Evolutionary conservation across 2,329 filamentous ascomycete species (phyloP), one percentile per base, ranked within the genome.

Genomic region (Xylariomycetidae sp.): DNA sequence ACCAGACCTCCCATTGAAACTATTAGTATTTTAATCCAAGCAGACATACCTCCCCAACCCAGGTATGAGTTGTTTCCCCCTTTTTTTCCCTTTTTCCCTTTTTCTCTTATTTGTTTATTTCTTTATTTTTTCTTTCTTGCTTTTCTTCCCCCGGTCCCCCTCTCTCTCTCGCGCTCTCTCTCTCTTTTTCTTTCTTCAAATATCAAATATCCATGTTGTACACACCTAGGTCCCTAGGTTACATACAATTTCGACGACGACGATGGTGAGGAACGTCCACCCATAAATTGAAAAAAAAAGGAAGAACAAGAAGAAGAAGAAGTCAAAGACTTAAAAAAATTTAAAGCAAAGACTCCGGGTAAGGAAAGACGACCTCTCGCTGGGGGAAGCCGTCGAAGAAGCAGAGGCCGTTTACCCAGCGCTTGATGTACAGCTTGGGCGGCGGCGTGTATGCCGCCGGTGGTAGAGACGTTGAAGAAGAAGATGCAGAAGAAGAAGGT

Each of bases 401-500:
- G 34, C 46, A 53, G 31, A 55, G 46, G 8, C 51, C 51, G 31
- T 54, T 54, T 15, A 54, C 37, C 51, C 51, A 55, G 27, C 51
- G 49, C 27, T 48, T 50, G 37, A 45, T 49, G 25, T 52, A 48
- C 12, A 55, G 34, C 28, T 41, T 49, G 27, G 50, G 50, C 13
- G 29, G 14, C 11, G 27, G n/a, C 16, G 19, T 12, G 22, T 30
- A 16, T 9, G 6, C 15, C 19, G n/a, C 18, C 33, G 25, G n/a
- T 5, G 20, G 8, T n/a, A 23, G 20, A n/a, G n/a, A n/a, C n/a
- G n/a, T n/a, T n/a, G n/a, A n/a, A n/a, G n/a, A n/a, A n/a, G n/a
- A n/a, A n/a, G n/a, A n/a, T n/a, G n/a, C n/a, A n/a, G n/a, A n/a
- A n/a, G n/a, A n/a, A n/a, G n/a, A n/a, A n/a, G n/a, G n/a, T n/a